phyloP scores from a whole-genome alignment of 176 grass and related monocot genomes.

The Metroxylon sagu region DNA sequence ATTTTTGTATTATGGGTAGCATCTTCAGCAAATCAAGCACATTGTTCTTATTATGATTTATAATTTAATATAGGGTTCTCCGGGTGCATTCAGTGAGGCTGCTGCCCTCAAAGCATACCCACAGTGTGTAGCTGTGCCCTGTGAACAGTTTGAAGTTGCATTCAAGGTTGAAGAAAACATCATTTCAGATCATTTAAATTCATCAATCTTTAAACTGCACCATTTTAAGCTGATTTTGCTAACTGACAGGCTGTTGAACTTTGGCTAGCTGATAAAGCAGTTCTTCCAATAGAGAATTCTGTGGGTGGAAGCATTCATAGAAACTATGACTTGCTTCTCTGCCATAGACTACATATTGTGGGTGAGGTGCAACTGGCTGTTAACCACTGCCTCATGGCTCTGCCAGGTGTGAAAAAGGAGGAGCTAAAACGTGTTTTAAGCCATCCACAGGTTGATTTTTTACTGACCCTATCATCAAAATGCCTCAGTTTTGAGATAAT shows the following conservation, averaged over 20 bases:
- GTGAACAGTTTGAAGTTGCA: conserved; percentile 39
- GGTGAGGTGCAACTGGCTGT: conserved; percentile 44
- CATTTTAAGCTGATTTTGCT: conserved; percentile 1
- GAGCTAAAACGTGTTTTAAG: conserved; percentile 41
- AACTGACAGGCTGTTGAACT: conserved; percentile 46
- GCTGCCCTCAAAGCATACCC: conserved; percentile 52
- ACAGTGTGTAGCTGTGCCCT: conserved; percentile 38
- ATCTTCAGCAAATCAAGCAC: no score
- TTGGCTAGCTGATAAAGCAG: conserved; percentile 40
- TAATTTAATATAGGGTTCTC: conserved; percentile 34
- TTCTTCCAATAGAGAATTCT: conserved; percentile 68
- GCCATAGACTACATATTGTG: conserved; percentile 48
- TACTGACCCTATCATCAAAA: neutral
- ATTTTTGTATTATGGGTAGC: no score
- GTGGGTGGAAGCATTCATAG: conserved; percentile 47
- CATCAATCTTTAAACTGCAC: no score
- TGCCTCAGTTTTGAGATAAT: neutral
- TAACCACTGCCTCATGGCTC: conserved; percentile 49
- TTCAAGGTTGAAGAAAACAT: conserved; percentile 29
- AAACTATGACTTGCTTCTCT: conserved; percentile 56
- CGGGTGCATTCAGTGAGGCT: conserved; percentile 40
- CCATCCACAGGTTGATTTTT: conserved; percentile 37
- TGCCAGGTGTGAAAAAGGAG: conserved; percentile 32
- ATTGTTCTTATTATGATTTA: neutral
- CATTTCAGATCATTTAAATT: no score